Conservation (phyloP, 345 rosid genomes). For the Balakata baccata region DNA sequence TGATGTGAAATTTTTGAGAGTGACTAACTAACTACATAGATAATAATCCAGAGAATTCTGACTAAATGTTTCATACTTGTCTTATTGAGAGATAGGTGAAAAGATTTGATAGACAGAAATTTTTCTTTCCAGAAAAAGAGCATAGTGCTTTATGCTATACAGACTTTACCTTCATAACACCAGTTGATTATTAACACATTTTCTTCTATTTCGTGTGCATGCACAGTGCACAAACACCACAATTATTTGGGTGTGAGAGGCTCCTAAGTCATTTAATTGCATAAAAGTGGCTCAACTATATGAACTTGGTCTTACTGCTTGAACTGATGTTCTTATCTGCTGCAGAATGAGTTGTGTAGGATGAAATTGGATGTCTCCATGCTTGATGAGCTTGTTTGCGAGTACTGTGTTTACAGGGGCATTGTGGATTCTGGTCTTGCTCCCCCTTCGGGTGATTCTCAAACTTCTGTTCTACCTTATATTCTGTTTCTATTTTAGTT, state of each 20-base stretch:
- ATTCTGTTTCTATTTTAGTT: conserved; percentile 4
- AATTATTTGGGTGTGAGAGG: not conserved
- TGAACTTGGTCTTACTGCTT: conserved; percentile 3
- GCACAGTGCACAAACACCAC: not conserved
- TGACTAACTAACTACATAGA: too few relatives aligned
- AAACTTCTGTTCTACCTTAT: conserved; percentile 16
- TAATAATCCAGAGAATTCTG: not conserved
- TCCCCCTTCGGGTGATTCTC: conserved; percentile 39
- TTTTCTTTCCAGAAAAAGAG: not conserved
- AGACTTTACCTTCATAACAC: not conserved
- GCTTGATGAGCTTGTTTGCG: conserved; percentile 81
- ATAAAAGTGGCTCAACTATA: not conserved
- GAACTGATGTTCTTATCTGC: conserved; percentile 9
- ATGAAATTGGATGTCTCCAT: conserved; percentile 68
- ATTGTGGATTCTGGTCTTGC: conserved; percentile 53
- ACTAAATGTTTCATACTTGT: not conserved
- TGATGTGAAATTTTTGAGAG: not conserved
- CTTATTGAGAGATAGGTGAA: not conserved
- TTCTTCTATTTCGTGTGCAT: too few relatives aligned
- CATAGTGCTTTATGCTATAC: not conserved
- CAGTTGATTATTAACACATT: not conserved
- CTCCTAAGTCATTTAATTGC: not conserved
- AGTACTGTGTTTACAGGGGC: conserved; percentile 93
- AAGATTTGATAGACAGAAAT: not conserved
- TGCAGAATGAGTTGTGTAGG: conserved; percentile 94